These are phyloP conservation scores for Venturia carpophila DNA, from an alignment of 2,329 filamentous ascomycete genomes.

Conservation along the genomic window DNA sequence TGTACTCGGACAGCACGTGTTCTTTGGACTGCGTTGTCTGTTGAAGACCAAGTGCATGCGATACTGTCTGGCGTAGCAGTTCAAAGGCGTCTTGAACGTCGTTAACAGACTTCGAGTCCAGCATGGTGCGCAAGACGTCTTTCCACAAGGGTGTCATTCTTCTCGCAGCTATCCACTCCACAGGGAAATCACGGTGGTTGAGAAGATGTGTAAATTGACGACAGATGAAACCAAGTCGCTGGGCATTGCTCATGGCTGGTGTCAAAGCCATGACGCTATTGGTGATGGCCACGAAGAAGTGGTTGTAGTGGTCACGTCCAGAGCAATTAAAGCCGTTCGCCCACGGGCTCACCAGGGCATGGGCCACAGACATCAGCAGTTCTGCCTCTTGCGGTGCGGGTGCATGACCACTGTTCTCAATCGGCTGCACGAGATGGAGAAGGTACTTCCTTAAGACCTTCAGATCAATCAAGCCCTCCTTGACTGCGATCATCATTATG, in stretches of 20 bases:
- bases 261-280: not conserved
- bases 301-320: not conserved
- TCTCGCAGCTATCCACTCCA: conserved; percentile 11
- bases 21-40: not conserved
- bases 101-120: not conserved
- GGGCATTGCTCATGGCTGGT: not conserved
- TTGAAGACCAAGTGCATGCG: not conserved
- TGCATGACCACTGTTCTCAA: not conserved
- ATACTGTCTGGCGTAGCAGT: not conserved
- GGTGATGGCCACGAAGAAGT: conserved; percentile 7
- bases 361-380: not conserved
- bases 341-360: not conserved
- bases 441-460: not conserved
- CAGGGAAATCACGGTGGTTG: not conserved
- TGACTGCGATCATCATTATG: conserved; percentile 10
- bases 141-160: conserved; percentile 11
- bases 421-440: not conserved
- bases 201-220: not conserved
- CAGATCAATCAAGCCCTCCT: not conserved
- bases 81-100: conserved; percentile 6
- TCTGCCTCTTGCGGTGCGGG: conserved; percentile 4
- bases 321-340: not conserved
- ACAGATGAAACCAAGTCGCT: not conserved
- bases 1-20: not conserved
- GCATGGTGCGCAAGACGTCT: conserved; percentile 3